Percentiles rank a stretch among this genome's conserved stretches.
These are phyloP conservation scores for Insectozyma bohioensis DNA, from an alignment of 1,139 yeast species.

Conservation along the genomic window DNA sequence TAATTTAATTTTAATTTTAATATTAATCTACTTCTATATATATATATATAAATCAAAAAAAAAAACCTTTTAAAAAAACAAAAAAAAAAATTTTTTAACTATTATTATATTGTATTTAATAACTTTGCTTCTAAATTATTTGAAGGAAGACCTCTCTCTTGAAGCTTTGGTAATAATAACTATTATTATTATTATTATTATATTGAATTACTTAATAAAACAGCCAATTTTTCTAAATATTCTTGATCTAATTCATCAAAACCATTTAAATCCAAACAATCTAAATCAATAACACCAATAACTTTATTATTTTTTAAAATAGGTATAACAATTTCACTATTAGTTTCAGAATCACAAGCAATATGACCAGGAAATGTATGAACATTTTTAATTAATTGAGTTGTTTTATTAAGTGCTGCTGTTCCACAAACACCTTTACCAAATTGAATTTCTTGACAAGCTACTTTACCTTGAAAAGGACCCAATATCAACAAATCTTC, in stretches of 20 bases:
- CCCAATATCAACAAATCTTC: constrained; percentile 82
- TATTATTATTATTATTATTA: not conserved
- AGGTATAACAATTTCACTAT: constrained; percentile 92
- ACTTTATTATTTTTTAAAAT: constrained; percentile 43
- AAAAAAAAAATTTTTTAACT: too few species aligned
- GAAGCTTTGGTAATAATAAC: too few species aligned
- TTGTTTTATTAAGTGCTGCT: constrained; percentile 57
- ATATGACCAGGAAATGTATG: constrained; percentile 85
- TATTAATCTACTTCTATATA: not conserved
- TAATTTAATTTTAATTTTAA: not conserved
- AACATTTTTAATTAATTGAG: constrained; percentile 80
- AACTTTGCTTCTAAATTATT: too few species aligned
- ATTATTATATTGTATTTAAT: too few species aligned
- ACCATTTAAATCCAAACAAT: constrained; percentile 64
- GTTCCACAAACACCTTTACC: constrained; percentile 93
- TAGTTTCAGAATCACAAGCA: constrained; percentile 95
- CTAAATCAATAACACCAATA: constrained; percentile 84
- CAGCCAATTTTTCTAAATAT: constrained; percentile 61
- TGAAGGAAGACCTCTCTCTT: too few species aligned
- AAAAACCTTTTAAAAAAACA: too few species aligned
- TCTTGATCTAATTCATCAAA: constrained; percentile 63
- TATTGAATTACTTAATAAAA: constrained; percentile 35
- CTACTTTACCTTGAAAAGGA: constrained; percentile 96
- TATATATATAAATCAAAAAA: too few species aligned
- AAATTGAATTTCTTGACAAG: constrained; percentile 76